A percentile compares a stretch with the other conserved stretches of the same genome.
Evolutionary conservation across 371 early-diverging fungal genomes (phyloP).

Genomic region (Basidiobolus meristosporus): DNA sequence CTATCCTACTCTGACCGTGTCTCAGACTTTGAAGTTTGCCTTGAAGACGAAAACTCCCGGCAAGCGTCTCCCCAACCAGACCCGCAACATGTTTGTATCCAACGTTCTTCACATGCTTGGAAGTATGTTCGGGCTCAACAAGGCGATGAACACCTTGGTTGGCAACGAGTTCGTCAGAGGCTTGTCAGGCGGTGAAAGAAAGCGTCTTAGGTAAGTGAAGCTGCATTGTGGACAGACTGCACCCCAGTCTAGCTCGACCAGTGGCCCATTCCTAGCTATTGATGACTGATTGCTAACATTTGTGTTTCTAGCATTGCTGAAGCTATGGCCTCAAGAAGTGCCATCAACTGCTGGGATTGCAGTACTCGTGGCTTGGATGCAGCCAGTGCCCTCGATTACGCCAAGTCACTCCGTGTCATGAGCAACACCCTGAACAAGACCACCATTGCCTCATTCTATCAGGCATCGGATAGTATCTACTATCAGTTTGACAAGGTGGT

Average conservation of each 20-base stretch:
- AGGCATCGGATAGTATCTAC: slow-evolving; percentile 54
- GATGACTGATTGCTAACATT: too few relatives aligned
- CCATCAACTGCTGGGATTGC: slow-evolving; percentile 68
- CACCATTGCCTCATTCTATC: slow-evolving; percentile 41
- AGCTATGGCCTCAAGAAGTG: slow-evolving; percentile 57
- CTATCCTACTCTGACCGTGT: slow-evolving; percentile 25
- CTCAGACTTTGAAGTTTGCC: slow-evolving; percentile 26
- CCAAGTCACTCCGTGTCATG: slow-evolving; percentile 40
- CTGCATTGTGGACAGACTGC: too few relatives aligned
- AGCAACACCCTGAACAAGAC: slow-evolving; percentile 37
- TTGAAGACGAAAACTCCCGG: slow-evolving; percentile 27
- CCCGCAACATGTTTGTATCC: slow-evolving; percentile 10
- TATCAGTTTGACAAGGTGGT: slow-evolving; percentile 53
- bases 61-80: slow-evolving; percentile 13
- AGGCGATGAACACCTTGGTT: slow-evolving; percentile 49
- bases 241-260: too few relatives aligned
- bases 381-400: slow-evolving; percentile 65
- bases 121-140: slow-evolving; percentile 45
- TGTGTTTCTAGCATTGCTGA: slow-evolving; percentile 72
- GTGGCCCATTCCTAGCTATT: too few relatives aligned
- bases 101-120: slow-evolving; percentile 17
- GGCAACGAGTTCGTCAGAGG: slow-evolving; percentile 70
- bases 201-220: slow-evolving; percentile 73
- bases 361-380: slow-evolving; percentile 82
- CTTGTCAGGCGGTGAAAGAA: slow-evolving; percentile 70